Conservation (phyloP, 2,329 filamentous ascomycete genomes). For the Stagonosporopsis chrysanthemi region DNA sequence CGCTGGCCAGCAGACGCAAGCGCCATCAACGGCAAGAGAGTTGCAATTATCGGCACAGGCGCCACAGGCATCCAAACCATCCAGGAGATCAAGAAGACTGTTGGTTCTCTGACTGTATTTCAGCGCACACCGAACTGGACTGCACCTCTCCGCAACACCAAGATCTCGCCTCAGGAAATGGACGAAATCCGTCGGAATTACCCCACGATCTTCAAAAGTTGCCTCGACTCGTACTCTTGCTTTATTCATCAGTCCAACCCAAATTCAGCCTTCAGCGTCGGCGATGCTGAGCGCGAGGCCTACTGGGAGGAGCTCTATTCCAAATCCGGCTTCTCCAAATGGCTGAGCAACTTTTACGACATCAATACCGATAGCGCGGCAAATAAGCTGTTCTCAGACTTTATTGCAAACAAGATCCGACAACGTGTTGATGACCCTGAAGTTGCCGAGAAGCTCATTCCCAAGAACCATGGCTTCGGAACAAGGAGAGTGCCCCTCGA, state of each 20-base stretch:
- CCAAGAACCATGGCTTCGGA: conserved; percentile 43
- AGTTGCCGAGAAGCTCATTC: conserved; percentile 53
- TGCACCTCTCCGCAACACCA: conserved; percentile 29
- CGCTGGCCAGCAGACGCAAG: conserved; percentile 65
- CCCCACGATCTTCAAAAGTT: conserved; percentile 26
- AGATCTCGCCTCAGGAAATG: conserved; percentile 25
- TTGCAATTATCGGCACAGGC: conserved; percentile 66
- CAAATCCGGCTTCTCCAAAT: conserved; percentile 29
- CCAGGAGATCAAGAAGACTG: conserved; percentile 64
- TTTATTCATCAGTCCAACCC: conserved; percentile 27
- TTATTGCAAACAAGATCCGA: conserved; percentile 49
- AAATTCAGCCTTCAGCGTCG: conserved; percentile 22
- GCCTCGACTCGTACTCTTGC: conserved; percentile 25
- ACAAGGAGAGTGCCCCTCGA: conserved; percentile 35
- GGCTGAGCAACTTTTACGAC: conserved; percentile 29
- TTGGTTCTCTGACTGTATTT: conserved; percentile 62
- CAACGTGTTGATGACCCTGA: conserved; percentile 50
- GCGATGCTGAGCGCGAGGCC: conserved; percentile 22
- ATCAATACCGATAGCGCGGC: conserved; percentile 35
- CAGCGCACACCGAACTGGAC: conserved; percentile 64
- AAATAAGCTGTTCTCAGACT: conserved; percentile 34
- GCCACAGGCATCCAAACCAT: conserved; percentile 68
- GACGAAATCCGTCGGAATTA: conserved; percentile 25
- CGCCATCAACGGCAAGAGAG: conserved; percentile 62
- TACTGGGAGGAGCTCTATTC: conserved; percentile 31